phyloP scores from a whole-genome alignment of 306 rosid species.

The Ammopiptanthus mongolicus region DNA sequence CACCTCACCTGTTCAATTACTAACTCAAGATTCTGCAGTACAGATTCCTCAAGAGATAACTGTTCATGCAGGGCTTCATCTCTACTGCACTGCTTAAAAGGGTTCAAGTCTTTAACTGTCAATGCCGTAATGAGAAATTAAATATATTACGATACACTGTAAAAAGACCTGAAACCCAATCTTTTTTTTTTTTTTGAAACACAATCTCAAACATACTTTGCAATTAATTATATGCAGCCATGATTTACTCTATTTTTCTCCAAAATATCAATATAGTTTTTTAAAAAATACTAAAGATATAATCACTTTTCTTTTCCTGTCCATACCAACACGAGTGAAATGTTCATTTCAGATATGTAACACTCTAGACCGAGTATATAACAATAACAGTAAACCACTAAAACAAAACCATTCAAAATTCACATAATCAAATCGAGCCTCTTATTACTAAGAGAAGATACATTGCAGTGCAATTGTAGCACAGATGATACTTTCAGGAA shows the following conservation, averaged over 20 bases:
- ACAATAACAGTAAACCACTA: too few relatives aligned
- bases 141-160: background rate
- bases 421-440: background rate
- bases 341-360: background rate
- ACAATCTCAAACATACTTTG: background rate
- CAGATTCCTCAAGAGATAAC: conserved; percentile 50
- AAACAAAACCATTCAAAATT: background rate
- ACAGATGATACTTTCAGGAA: conserved; percentile 58
- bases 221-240: background rate
- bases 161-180: too few relatives aligned
- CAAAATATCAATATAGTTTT: background rate
- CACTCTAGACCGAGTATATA: background rate
- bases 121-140: conserved; percentile 20
- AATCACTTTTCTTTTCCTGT: background rate
- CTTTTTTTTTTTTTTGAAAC: too few relatives aligned
- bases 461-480: background rate
- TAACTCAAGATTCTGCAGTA: conserved; percentile 52
- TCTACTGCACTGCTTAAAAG: conserved; percentile 29
- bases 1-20: conserved; percentile 52
- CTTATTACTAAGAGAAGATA: background rate
- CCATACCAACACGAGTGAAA: background rate
- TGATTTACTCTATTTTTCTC: background rate
- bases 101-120: conserved; percentile 4
- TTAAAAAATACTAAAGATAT: background rate
- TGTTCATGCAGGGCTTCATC: conserved; percentile 25